Base-by-base conservation (phyloP, 2,329 filamentous ascomycete genomes). In the Penicillium digitatum region DNA sequence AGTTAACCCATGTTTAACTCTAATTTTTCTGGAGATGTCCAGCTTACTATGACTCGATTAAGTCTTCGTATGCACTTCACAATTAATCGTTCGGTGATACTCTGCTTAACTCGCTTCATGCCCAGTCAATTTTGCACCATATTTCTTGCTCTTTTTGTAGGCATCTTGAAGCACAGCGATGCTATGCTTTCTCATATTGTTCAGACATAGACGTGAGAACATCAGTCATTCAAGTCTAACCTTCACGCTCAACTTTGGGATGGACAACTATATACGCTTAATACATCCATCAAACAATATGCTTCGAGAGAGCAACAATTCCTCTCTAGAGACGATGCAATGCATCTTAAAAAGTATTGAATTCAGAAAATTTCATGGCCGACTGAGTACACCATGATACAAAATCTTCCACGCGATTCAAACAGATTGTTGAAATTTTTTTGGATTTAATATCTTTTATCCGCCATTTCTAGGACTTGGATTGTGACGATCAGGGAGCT, bases 101-200 rank as follows among this genome's bases (percentile, higher is more conserved):
- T 31, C 6, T 20, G 26, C 18, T 9, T 7, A 3, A 11, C 5
- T 2, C 16, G 5, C n/a, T 18, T 18, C 6, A 2, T 6, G 10
- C n/a, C 11, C 4, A 20, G 1, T 31, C 1, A 20, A 3, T 1
- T 14, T 20, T 29, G 26, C 12, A 1, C n/a, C 1, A 1, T 11
- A 20, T 9, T 29, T 44, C 5, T 1, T 14, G 7, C 3, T 29
- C 1, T 0, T 44, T 44, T 14, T 9, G 3, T 20, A 18, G n/a
- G 6, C n/a, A n/a, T 12, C 1, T n/a, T 43, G 2, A 9, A 29
- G 18, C 18, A 38, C 11, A 18, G 11, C 18, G 3, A n/a, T 9
- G 16, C 22, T n/a, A 26, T 26, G 24, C 10, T 27, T 43, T 10
- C 18, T 20, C 10, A 43, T 14, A 0, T 29, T 9, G 5, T 29